Conservation (phyloP, 306 rosid species). For the Corylus avellana region DNA sequence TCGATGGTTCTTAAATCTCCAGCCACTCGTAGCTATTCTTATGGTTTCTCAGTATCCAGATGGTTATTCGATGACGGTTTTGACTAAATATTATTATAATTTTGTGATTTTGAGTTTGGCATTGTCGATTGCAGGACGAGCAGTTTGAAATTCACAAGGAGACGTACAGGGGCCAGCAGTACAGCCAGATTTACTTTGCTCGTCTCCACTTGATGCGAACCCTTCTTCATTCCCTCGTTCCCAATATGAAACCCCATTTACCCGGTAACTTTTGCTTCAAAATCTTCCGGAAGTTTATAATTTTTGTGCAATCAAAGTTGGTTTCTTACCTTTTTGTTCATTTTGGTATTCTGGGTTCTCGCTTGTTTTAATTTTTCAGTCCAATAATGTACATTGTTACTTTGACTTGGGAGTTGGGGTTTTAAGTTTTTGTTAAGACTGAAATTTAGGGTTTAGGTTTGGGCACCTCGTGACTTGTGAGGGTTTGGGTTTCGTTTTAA, state of each 20-base stretch:
- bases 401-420: constrained; percentile 12
- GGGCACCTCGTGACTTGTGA: constrained; percentile 6
- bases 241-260: constrained; percentile 70
- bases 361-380: not conserved
- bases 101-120: not conserved
- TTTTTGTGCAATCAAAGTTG: not conserved
- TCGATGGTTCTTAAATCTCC: not conserved
- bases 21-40: not conserved
- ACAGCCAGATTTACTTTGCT: constrained; percentile 84
- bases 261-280: constrained; percentile 48
- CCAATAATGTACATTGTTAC: not conserved
- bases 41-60: not conserved
- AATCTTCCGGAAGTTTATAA: not conserved
- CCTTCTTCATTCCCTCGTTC: constrained; percentile 63
- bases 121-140: constrained; percentile 54
- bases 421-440: constrained; percentile 11
- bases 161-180: constrained; percentile 75
- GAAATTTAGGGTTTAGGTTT: constrained; percentile 24
- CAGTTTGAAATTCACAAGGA: constrained; percentile 62
- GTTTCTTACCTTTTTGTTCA: not conserved
- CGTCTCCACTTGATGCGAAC: constrained; percentile 89
- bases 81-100: not conserved
- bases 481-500: not conserved
- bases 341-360: constrained; percentile 6
- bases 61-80: not conserved